phyloP scores from a whole-genome alignment of 768 basidiomycete species.

The Xerocomellus intermedius region DNA sequence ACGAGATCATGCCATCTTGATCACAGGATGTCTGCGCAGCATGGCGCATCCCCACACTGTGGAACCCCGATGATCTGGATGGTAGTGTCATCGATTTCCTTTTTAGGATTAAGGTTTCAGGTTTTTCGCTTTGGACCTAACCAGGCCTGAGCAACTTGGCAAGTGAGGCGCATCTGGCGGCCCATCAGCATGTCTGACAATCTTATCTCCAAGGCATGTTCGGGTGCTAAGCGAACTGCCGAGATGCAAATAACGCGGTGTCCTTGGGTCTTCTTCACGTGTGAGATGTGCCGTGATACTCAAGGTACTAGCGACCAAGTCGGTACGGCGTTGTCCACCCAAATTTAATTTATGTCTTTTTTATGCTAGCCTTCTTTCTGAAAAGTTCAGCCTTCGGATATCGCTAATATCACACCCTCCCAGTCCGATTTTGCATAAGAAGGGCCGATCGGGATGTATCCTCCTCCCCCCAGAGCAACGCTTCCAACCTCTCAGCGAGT shows the following conservation, averaged over 20 bases:
- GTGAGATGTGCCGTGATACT: conserved; percentile 31
- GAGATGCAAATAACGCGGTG: conserved; percentile 26
- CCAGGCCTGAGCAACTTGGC: conserved; percentile 18
- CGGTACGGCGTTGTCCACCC: conserved; percentile 25
- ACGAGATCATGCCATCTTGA: conserved; percentile 22
- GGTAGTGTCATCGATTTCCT: conserved; percentile 5
- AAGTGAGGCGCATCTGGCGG: neutral
- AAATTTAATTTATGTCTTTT: conserved; percentile 29
- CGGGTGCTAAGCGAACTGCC: conserved; percentile 21
- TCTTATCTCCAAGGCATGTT: conserved; percentile 14
- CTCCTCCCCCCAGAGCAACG: conserved; percentile 7
- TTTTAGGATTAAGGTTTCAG: conserved; percentile 19
- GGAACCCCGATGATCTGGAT: no score
- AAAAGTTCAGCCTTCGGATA: conserved; percentile 19
- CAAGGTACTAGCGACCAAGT: conserved; percentile 28
- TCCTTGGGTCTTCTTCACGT: conserved; percentile 31
- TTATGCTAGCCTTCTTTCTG: conserved; percentile 21
- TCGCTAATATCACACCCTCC: conserved; percentile 18
- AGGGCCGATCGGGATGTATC: conserved; percentile 11
- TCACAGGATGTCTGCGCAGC: conserved; percentile 13
- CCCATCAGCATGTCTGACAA: conserved; percentile 21
- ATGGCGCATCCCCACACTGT: conserved; percentile 4
- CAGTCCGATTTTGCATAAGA: conserved; percentile 30
- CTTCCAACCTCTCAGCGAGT: conserved; percentile 23
- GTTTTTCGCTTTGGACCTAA: conserved; percentile 11